Evolutionary conservation across 768 basidiomycete species (phyloP).

Genomic region (Thelephora aurantiotincta): DNA sequence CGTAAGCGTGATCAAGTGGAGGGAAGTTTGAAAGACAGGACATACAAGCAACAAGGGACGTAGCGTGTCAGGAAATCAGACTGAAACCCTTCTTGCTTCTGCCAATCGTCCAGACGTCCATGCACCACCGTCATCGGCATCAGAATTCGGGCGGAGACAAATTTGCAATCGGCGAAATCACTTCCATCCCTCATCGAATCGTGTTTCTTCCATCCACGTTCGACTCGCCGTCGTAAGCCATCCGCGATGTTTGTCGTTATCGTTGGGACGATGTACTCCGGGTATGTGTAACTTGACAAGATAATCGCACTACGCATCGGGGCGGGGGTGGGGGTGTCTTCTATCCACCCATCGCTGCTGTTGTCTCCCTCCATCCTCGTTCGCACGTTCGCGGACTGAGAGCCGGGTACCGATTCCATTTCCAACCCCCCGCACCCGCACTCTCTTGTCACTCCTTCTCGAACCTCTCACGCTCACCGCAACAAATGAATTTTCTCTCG

Average conservation of each 20-base stretch:
- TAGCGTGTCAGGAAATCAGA: too few relatives aligned
- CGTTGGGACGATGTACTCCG: conserved; percentile 46
- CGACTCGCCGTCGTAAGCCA: background rate
- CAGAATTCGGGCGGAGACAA: too few relatives aligned
- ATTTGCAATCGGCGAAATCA: too few relatives aligned
- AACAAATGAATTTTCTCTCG: background rate
- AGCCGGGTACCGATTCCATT: background rate
- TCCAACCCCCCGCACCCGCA: background rate
- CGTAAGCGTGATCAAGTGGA: too few relatives aligned
- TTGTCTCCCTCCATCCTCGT: background rate
- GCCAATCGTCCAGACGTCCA: too few relatives aligned
- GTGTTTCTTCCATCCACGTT: too few relatives aligned
- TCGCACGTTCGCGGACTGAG: background rate
- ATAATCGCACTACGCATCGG: conserved; percentile 8
- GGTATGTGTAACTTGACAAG: conserved; percentile 14
- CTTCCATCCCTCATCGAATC: too few relatives aligned
- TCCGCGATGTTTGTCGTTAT: conserved; percentile 51
- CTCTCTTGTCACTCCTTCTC: background rate
- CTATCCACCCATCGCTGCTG: background rate
- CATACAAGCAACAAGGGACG: too few relatives aligned
- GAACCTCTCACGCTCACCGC: background rate
- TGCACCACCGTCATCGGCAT: too few relatives aligned
- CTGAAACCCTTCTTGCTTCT: too few relatives aligned
- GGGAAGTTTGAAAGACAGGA: too few relatives aligned
- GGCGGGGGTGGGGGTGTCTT: too few relatives aligned